These are phyloP conservation scores for Geum urbanum DNA, from an alignment of 306 rosid genomes.

Conservation along the genomic window DNA sequence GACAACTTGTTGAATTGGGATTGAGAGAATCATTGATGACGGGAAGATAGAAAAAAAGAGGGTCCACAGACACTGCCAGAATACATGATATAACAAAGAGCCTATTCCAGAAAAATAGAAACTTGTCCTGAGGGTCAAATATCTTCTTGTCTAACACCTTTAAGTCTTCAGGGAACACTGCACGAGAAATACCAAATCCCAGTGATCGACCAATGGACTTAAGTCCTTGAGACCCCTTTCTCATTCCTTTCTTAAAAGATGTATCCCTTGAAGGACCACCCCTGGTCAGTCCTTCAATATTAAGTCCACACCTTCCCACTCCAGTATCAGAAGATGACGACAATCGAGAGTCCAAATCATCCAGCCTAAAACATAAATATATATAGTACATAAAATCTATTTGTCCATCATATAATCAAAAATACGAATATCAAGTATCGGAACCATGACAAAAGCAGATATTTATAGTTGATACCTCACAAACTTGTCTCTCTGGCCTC, in stretches of 20 bases:
- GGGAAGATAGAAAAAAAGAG: constrained; percentile 86
- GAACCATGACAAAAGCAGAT: constrained; percentile 20
- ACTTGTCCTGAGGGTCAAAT: constrained; percentile 88
- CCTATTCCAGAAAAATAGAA: constrained; percentile 77
- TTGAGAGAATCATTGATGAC: constrained; percentile 42
- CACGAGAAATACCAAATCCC: constrained; percentile 80
- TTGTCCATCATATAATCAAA: background rate
- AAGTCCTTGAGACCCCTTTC: constrained; percentile 88
- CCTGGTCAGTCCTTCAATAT: constrained; percentile 57
- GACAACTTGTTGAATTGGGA: constrained; percentile 39
- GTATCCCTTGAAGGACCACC: constrained; percentile 52
- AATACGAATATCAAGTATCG: background rate
- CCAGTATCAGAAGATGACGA: constrained; percentile 71
- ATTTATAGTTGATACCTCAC: constrained; percentile 50
- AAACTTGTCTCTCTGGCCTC: constrained; percentile 76
- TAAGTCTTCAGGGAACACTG: constrained; percentile 94
- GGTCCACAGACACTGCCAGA: constrained; percentile 87
- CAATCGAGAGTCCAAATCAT: constrained; percentile 69
- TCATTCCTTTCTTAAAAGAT: constrained; percentile 88
- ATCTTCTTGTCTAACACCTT: constrained; percentile 85
- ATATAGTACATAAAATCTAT: background rate
- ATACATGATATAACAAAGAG: constrained; percentile 80
- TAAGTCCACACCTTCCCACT: constrained; percentile 59
- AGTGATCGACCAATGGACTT: constrained; percentile 85
- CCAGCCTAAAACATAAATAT: constrained; percentile 50